Evolutionary conservation across 805 yeast genomes (phyloP).

Genomic region (Candida silvicultrix): DNA sequence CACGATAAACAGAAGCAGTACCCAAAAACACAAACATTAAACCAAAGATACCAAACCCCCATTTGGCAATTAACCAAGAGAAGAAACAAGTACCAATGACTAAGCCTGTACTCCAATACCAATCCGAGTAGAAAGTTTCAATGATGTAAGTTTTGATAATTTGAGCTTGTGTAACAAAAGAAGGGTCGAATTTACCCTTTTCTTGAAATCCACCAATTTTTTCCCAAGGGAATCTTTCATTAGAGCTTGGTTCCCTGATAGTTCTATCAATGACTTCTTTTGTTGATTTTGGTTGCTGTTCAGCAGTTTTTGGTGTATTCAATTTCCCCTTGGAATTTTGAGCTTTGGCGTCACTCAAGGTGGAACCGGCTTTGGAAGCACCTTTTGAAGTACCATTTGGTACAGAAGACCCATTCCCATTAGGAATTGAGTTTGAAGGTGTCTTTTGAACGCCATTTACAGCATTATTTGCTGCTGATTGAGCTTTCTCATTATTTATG

Average conservation of each 20-base stretch:
- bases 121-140: conserved; percentile 67
- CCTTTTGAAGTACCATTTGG: neutral
- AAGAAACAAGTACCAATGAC: conserved; percentile 67
- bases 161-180: conserved; percentile 24
- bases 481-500: neutral
- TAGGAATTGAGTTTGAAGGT: neutral
- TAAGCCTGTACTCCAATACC: conserved; percentile 62
- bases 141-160: conserved; percentile 51
- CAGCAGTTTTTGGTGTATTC: neutral
- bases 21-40: conserved; percentile 52
- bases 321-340: neutral
- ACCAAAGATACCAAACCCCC: conserved; percentile 61
- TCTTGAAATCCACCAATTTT: conserved; percentile 24
- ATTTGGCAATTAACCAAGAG: conserved; percentile 60
- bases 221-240: conserved; percentile 29
- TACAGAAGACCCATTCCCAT: neutral
- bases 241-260: neutral
- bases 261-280: neutral
- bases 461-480: neutral
- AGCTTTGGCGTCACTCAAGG: neutral
- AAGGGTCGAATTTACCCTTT: conserved; percentile 16
- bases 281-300: neutral
- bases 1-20: conserved; percentile 60
- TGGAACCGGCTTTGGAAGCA: neutral
- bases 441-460: neutral